phyloP scores from a whole-genome alignment of 2,329 filamentous ascomycete species.

The Zasmidium angulare region DNA sequence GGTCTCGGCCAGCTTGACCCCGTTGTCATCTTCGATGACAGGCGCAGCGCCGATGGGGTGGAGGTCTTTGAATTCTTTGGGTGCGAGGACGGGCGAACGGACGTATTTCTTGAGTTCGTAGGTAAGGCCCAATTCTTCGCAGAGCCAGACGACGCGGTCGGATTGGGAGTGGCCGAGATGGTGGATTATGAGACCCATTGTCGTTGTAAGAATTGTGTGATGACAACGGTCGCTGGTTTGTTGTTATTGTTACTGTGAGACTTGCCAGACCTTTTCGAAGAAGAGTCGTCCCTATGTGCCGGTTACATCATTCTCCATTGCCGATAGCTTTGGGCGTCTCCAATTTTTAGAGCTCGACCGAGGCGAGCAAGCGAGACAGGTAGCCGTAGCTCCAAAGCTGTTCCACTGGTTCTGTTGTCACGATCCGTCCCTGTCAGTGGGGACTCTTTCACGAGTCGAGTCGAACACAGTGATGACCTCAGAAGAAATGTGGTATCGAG shows the following conservation, averaged over 20 bases:
- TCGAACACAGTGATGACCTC: too few species aligned
- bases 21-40: constrained; percentile 52
- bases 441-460: too few species aligned
- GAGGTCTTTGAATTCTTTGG: constrained; percentile 32
- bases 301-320: background rate
- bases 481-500: too few species aligned
- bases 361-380: too few species aligned
- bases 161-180: constrained; percentile 54
- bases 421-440: background rate
- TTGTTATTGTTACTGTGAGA: background rate
- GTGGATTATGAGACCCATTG: constrained; percentile 41
- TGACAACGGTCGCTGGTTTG: too few species aligned
- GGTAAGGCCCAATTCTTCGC: constrained; percentile 60
- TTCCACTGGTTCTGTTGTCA: background rate
- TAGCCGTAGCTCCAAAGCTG: background rate
- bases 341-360: background rate
- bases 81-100: constrained; percentile 43
- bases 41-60: constrained; percentile 57
- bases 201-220: background rate
- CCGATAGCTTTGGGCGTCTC: background rate
- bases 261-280: background rate
- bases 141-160: constrained; percentile 64
- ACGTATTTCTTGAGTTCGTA: constrained; percentile 53
- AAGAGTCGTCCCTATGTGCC: background rate
- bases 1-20: constrained; percentile 58